Base-by-base conservation (phyloP, 176 grass and related monocot genomes). In the Carex scoparia region DNA sequence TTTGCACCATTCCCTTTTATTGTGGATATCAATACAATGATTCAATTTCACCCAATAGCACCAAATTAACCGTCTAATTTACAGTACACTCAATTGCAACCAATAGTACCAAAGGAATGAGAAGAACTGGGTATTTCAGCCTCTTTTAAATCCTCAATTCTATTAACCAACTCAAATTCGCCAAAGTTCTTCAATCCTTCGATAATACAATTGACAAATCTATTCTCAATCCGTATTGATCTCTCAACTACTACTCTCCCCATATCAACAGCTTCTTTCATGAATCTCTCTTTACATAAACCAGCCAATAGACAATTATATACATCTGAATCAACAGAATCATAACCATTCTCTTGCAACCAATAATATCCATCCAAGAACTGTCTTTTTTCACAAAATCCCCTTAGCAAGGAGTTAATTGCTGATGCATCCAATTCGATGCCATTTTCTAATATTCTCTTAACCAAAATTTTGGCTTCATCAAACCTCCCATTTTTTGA, bases 361-460 rank as follows among this genome's bases (percentile, higher is more conserved):
- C 88, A 97, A 57, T 54, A 68, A 84, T 80, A 94, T n/a, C 64
- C 88, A 91, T 94, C 88, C 44, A 87, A 40, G 46, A 84, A 91
- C 72, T 58, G 86, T n/a, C 87, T 86, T 59, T 65, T 79, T 44
- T 16, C 6, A 44, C 86, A 90, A 0, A 94, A 86, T 67, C 82
- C 92, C 86, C 86, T 91, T 44, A 90, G 33, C 86, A 98, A 76
- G 48, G 53, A 84, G 89, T 89, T 93, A 58, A 82, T 81, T 1
- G 87, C 91, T 3, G 85, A 61, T 1, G 81, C 86, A 12, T 81
- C 91, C 55, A 90, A 79, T 42, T 70, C 77, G 49, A 93, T 84
- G 9, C 92, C 92, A 76, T 88, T 91, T 84, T 87, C 87, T 85
- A 91, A 80, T 89, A 97, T 94, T 84, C 64, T 85, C 58, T 74